A percentile compares a stretch with the other conserved stretches of the same genome.
These are phyloP conservation scores for Aureobasidium sp. DNA, from an alignment of 2,329 filamentous ascomycete genomes.

Conservation along the genomic window DNA sequence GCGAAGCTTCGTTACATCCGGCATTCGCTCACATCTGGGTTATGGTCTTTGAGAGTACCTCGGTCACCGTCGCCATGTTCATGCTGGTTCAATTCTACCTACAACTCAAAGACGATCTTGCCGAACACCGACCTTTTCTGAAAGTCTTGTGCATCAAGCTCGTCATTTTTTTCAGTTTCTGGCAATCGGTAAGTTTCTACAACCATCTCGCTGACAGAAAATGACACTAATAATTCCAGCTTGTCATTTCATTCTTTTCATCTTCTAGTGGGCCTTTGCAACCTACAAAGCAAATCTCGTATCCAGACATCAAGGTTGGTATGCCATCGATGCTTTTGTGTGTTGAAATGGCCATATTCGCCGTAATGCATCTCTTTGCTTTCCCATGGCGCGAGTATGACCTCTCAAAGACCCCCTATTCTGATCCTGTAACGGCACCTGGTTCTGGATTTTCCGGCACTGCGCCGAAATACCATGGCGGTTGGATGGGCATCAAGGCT, in stretches of 20 bases:
- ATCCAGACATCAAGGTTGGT: slow-evolving; percentile 70
- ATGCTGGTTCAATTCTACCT: slow-evolving; percentile 81
- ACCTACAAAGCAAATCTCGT: slow-evolving; percentile 52
- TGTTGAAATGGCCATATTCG: slow-evolving; percentile 76
- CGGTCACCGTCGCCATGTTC: slow-evolving; percentile 79
- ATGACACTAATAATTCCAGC: slow-evolving; percentile 23
- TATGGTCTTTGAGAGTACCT: slow-evolving; percentile 58
- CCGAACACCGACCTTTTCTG: slow-evolving; percentile 61
- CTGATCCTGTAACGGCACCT: slow-evolving; percentile 22
- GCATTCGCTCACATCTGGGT: slow-evolving; percentile 82
- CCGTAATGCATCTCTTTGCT: slow-evolving; percentile 70
- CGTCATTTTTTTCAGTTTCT: slow-evolving; percentile 85
- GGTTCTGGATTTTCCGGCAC: slow-evolving; percentile 18
- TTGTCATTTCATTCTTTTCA: slow-evolving; percentile 52
- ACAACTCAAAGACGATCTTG: slow-evolving; percentile 61
- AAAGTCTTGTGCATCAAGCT: slow-evolving; percentile 84
- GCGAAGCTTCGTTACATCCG: slow-evolving; percentile 67
- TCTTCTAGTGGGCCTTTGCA: slow-evolving; percentile 55
- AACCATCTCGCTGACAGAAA: neutral
- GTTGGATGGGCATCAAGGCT: slow-evolving; percentile 55
- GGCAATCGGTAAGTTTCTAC: slow-evolving; percentile 51
- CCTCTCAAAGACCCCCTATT: slow-evolving; percentile 19
- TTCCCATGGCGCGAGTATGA: slow-evolving; percentile 69
- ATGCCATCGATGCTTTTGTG: slow-evolving; percentile 71
- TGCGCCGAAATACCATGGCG: slow-evolving; percentile 47